Percentiles rank a stretch among this genome's conserved stretches.
Evolutionary conservation across 306 rosid species (phyloP).

Genomic region (Astragalus membranaceus): DNA sequence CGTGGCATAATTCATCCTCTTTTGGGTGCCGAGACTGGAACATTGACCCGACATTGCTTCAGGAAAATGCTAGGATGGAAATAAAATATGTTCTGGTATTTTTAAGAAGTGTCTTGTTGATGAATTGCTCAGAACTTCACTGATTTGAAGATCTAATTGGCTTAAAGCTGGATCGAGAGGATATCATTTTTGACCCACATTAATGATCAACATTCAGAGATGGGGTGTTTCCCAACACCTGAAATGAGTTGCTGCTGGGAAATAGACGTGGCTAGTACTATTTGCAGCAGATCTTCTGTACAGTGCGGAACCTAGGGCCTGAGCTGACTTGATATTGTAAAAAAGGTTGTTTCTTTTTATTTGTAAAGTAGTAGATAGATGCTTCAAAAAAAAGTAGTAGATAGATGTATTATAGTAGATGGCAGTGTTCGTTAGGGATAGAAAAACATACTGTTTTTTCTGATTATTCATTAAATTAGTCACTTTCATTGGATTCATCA

Average conservation of each 20-base stretch:
- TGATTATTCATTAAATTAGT: constrained; percentile 11
- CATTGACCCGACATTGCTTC: constrained; percentile 15
- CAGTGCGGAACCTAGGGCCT: constrained; percentile 16
- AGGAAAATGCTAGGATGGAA: constrained; percentile 15
- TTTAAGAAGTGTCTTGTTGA: neutral
- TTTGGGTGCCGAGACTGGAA: constrained; percentile 16
- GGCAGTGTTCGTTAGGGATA: neutral
- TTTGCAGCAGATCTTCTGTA: constrained; percentile 25
- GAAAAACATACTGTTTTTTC: neutral
- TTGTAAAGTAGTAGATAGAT: constrained; percentile 8
- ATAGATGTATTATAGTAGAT: constrained; percentile 8
- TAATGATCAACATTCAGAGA: neutral
- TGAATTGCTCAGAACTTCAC: neutral
- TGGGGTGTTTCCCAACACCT: constrained; percentile 12
- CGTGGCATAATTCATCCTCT: constrained; percentile 18
- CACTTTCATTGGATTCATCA: neutral
- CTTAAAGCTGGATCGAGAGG: neutral
- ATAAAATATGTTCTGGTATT: neutral
- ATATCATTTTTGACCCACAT: neutral
- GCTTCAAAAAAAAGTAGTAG: constrained; percentile 10
- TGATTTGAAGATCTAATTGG: neutral
- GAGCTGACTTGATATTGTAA: constrained; percentile 19
- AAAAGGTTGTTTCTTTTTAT: neutral
- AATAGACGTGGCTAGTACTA: neutral
- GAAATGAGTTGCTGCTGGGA: constrained; percentile 23